Conservation (phyloP, 73 alveolate species). For the Blepharisma japonicum region DNA sequence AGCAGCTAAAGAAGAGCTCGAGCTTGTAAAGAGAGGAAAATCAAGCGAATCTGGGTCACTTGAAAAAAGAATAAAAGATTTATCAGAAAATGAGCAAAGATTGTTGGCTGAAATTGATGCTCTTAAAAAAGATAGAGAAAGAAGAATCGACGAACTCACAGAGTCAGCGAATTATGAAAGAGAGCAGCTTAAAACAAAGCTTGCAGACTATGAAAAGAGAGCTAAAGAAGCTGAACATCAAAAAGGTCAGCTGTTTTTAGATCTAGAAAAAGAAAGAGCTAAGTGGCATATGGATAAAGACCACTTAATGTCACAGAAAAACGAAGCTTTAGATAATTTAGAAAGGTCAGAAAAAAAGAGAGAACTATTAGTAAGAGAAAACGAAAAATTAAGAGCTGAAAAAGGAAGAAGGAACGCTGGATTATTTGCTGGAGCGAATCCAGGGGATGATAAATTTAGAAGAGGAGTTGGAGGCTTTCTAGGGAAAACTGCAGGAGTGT, state of each 20-base stretch:
- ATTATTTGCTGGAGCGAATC: not conserved
- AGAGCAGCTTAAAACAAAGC: constrained; percentile 66
- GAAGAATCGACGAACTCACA: constrained; percentile 70
- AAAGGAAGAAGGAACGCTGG: constrained; percentile 70
- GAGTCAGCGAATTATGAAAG: constrained; percentile 76
- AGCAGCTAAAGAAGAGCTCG: constrained; percentile 74
- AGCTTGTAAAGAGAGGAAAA: constrained; percentile 72
- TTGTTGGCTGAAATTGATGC: constrained; percentile 70
- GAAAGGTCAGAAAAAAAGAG: constrained; percentile 72
- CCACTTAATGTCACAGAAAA: constrained; percentile 62
- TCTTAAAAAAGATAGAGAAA: constrained; percentile 77
- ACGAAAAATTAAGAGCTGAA: constrained; percentile 86
- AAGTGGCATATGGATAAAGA: constrained; percentile 91
- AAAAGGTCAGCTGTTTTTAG: constrained; percentile 70
- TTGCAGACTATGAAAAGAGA: constrained; percentile 78
- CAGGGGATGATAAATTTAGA: constrained; percentile 17
- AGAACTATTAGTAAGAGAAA: constrained; percentile 82
- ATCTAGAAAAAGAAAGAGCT: constrained; percentile 92
- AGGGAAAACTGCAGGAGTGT: constrained; percentile 1
- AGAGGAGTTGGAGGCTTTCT: not conserved
- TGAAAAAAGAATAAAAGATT: constrained; percentile 82
- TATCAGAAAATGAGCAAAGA: constrained; percentile 67
- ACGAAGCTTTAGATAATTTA: constrained; percentile 71
- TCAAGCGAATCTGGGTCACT: constrained; percentile 65
- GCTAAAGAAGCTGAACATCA: constrained; percentile 77